phyloP scores from a whole-genome alignment of 352 stramenopile species.

The Phytophthora sp. region DNA sequence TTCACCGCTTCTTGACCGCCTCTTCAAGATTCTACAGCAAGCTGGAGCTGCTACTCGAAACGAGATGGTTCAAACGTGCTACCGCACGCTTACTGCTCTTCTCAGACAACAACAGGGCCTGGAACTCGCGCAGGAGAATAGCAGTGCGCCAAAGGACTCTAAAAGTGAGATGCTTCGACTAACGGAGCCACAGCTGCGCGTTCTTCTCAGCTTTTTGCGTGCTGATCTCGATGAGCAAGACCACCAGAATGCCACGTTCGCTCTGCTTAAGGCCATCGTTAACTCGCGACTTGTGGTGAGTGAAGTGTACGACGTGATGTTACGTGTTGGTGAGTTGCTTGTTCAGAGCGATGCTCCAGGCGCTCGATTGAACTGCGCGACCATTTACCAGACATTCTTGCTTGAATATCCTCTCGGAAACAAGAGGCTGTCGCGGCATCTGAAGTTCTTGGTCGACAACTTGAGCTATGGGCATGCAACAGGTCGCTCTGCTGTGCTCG shows the following conservation, averaged over 20 bases:
- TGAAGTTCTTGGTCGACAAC: conserved; percentile 96
- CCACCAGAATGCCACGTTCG: conserved; percentile 95
- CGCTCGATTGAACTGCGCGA: conserved; percentile 81
- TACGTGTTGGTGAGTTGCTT: conserved; percentile 93
- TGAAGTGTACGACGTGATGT: conserved; percentile 97
- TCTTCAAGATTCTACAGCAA: conserved; percentile 93
- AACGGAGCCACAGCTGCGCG: conserved; percentile 75
- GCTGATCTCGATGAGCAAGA: conserved; percentile 93
- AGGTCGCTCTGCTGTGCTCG: conserved; percentile 91
- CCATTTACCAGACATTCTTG: conserved; percentile 92
- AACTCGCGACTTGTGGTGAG: conserved; percentile 91
- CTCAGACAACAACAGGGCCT: conserved; percentile 62
- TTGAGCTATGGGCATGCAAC: conserved; percentile 96
- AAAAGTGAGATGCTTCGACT: conserved; percentile 61
- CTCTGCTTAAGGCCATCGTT: conserved; percentile 93
- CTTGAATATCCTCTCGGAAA: conserved; percentile 95
- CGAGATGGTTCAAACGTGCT: conserved; percentile 96
- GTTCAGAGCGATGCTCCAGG: conserved; percentile 92
- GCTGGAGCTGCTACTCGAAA: conserved; percentile 91
- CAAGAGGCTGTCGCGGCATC: conserved; percentile 93
- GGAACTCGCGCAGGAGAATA: conserved; percentile 36
- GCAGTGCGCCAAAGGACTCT: conserved; percentile 9
- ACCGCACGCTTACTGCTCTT: conserved; percentile 92
- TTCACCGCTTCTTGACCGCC: conserved; percentile 85
- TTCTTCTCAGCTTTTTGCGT: conserved; percentile 93